These are phyloP conservation scores for Usnea hakonensis DNA, from an alignment of 495 filamentous ascomycete genomes.

Conservation along the genomic window DNA sequence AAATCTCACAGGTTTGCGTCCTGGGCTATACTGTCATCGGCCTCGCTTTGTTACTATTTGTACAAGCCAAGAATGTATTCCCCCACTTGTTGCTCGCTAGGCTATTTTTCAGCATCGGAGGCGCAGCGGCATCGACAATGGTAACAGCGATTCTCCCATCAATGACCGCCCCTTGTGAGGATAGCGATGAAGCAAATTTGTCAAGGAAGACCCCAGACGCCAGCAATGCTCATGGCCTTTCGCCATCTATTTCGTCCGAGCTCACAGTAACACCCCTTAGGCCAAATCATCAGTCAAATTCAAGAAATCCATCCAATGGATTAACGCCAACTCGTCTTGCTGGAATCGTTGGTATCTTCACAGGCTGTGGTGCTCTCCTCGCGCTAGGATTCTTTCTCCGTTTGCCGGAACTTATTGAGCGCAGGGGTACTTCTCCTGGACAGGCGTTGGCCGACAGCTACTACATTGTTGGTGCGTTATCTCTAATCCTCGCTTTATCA, in stretches of 20 bases:
- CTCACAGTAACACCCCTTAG: slow-evolving; percentile 54
- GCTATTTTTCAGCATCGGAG: slow-evolving; percentile 82
- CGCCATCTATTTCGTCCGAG: slow-evolving; percentile 53
- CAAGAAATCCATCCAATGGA: neutral
- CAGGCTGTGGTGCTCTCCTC: slow-evolving; percentile 83
- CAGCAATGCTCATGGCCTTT: slow-evolving; percentile 32
- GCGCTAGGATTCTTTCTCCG: slow-evolving; percentile 77
- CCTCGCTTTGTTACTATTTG: slow-evolving; percentile 66
- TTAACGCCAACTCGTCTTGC: slow-evolving; percentile 58
- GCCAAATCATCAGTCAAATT: slow-evolving; percentile 21
- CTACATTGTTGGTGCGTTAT: slow-evolving; percentile 70
- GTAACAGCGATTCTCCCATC: slow-evolving; percentile 90
- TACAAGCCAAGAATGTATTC: slow-evolving; percentile 80
- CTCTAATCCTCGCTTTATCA: slow-evolving; percentile 60
- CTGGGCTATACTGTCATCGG: slow-evolving; percentile 75
- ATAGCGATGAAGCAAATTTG: neutral
- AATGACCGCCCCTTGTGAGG: slow-evolving; percentile 47
- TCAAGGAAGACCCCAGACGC: neutral
- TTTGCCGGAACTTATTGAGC: slow-evolving; percentile 68
- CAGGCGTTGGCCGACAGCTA: slow-evolving; percentile 71
- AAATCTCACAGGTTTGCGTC: slow-evolving; percentile 51
- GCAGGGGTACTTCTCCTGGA: slow-evolving; percentile 54
- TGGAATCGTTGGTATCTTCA: slow-evolving; percentile 85
- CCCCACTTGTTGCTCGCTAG: slow-evolving; percentile 81
- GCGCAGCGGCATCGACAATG: slow-evolving; percentile 91